phyloP scores from a whole-genome alignment of 2,329 filamentous ascomycete species.

The Colletotrichum plurivorum region DNA sequence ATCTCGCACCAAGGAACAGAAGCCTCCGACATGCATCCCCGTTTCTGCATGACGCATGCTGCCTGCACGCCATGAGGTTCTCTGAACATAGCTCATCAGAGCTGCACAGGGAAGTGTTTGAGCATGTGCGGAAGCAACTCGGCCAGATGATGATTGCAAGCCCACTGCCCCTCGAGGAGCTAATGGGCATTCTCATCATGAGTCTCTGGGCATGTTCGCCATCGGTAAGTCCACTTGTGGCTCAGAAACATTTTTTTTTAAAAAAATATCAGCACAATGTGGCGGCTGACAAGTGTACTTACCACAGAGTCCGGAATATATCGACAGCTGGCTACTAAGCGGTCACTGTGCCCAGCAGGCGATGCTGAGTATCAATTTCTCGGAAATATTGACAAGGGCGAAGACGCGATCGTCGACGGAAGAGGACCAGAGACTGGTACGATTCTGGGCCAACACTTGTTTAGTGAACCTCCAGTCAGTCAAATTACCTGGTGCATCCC shows the following conservation, averaged over 20 bases:
- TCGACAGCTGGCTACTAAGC: slow-evolving; percentile 59
- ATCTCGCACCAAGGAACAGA: slow-evolving; percentile 30
- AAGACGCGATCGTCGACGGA: slow-evolving; percentile 48
- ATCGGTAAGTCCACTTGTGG: slow-evolving; percentile 15
- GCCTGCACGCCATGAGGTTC: slow-evolving; percentile 49
- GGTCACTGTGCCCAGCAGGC: slow-evolving; percentile 59
- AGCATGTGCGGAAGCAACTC: slow-evolving; percentile 54
- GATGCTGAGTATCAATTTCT: slow-evolving; percentile 59
- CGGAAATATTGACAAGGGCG: slow-evolving; percentile 54
- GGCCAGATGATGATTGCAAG: slow-evolving; percentile 56
- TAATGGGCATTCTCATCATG: slow-evolving; percentile 57
- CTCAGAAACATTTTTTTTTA: no score
- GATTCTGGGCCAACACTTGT: slow-evolving; percentile 54
- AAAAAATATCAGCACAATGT: not conserved
- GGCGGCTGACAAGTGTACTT: not conserved
- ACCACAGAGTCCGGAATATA: slow-evolving; percentile 49
- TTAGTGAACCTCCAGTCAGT: slow-evolving; percentile 53
- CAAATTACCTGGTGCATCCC: not conserved
- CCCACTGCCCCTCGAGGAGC: slow-evolving; percentile 56
- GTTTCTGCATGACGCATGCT: slow-evolving; percentile 57
- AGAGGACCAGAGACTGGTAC: slow-evolving; percentile 52
- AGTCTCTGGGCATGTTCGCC: slow-evolving; percentile 43
- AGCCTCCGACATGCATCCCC: slow-evolving; percentile 52
- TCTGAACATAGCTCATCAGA: slow-evolving; percentile 29
- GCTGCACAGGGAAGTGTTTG: slow-evolving; percentile 55